Evolutionary conservation across 2,329 filamentous ascomycete species (phyloP).

Genomic region (Fusarium incarnatum): DNA sequence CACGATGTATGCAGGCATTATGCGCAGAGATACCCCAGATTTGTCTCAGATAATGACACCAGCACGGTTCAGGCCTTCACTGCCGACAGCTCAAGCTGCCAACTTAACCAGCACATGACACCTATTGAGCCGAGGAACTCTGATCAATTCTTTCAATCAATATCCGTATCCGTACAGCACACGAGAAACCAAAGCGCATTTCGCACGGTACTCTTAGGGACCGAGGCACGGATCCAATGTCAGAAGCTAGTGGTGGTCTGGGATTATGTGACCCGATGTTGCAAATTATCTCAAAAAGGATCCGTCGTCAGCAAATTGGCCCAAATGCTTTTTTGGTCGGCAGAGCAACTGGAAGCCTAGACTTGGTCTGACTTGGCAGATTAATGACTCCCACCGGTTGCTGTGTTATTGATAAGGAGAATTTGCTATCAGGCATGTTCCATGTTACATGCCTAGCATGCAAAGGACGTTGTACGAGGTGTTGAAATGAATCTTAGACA

Average conservation of each 20-base stretch:
- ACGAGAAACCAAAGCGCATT: constrained; percentile 5
- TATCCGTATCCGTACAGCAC: background rate
- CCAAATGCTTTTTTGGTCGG: constrained; percentile 34
- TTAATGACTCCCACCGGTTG: constrained; percentile 14
- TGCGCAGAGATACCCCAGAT: constrained; percentile 26
- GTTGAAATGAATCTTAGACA: constrained; percentile 9
- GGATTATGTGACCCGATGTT: constrained; percentile 9
- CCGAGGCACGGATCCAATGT: constrained; percentile 18
- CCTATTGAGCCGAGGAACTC: constrained; percentile 30
- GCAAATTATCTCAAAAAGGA: constrained; percentile 28
- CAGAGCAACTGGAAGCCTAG: constrained; percentile 41
- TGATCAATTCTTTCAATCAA: background rate
- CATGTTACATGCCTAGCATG: constrained; percentile 11
- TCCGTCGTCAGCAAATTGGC: constrained; percentile 30
- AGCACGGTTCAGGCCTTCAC: constrained; percentile 12
- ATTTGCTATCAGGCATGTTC: constrained; percentile 13
- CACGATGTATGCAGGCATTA: constrained; percentile 1
- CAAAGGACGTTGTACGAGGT: background rate
- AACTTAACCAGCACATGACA: constrained; percentile 7
- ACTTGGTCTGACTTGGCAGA: constrained; percentile 37
- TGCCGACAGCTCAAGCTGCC: background rate
- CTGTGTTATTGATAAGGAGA: constrained; percentile 22
- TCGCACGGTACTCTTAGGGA: constrained; percentile 6
- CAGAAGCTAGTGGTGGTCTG: constrained; percentile 33
- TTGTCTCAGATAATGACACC: constrained; percentile 29